Evolutionary conservation across 78 protist genomes (phyloP).

Genomic region (Monosiga brevicollis): DNA sequence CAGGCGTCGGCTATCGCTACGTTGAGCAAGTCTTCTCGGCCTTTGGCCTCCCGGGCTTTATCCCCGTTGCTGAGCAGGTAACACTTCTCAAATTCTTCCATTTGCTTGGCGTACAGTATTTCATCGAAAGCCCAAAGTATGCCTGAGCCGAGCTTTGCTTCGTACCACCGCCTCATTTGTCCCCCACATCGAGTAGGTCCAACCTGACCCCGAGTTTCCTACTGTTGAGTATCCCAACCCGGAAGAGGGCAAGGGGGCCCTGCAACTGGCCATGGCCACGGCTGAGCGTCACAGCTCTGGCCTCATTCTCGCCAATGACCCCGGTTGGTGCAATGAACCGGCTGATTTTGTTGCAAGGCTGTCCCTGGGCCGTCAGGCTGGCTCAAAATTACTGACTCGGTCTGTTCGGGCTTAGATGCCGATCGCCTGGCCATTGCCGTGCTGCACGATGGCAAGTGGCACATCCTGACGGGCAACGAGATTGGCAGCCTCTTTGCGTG

Average conservation of each 20-base stretch:
- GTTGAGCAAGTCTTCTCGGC: slow-evolving; percentile 33
- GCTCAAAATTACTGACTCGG: too few relatives aligned
- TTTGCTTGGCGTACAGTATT: too few relatives aligned
- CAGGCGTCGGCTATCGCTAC: slow-evolving; percentile 80
- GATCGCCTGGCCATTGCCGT: slow-evolving; percentile 4
- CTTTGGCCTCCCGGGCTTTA: slow-evolving; percentile 35
- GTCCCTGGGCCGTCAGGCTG: too few relatives aligned
- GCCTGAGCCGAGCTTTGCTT: too few relatives aligned
- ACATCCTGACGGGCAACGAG: slow-evolving; percentile 92
- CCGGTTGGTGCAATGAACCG: slow-evolving; percentile 42
- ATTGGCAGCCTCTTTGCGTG: slow-evolving; percentile 82
- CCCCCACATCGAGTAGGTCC: slow-evolving; percentile 40
- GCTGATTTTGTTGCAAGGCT: neutral
- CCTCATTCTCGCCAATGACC: slow-evolving; percentile 95
- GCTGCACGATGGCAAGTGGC: slow-evolving; percentile 67
- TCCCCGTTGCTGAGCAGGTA: slow-evolving; percentile 50
- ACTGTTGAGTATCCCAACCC: slow-evolving; percentile 96
- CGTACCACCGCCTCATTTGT: too few relatives aligned
- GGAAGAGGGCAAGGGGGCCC: slow-evolving; percentile 86
- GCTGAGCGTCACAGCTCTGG: slow-evolving; percentile 59
- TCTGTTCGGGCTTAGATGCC: too few relatives aligned
- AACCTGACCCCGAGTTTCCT: slow-evolving; percentile 95
- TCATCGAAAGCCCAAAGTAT: too few relatives aligned
- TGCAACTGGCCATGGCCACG: slow-evolving; percentile 54
- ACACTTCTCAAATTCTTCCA: neutral